Base-by-base conservation (phyloP, 2,329 filamentous ascomycete species). In the Ceratocystis albifundus region DNA sequence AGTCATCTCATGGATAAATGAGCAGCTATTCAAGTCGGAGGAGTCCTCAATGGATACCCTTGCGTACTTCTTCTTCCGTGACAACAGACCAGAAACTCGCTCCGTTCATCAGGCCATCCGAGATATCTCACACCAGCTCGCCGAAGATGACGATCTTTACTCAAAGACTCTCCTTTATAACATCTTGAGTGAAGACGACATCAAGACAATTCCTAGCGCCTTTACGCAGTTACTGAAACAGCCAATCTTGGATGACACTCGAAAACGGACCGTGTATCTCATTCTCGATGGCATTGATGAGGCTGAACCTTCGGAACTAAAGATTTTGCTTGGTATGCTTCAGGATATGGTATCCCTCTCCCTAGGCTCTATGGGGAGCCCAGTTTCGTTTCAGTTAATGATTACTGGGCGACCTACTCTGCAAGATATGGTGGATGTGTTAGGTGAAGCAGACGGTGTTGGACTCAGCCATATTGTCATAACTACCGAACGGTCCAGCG, bases 31-130 rank as follows among this genome's bases (percentile, higher is more conserved):
- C 0, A 75, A 74, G 8, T 55, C 73, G 1, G 67, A 67, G 20
- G 64, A 70, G 15, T 53, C 69, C 1, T 69, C 66, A 10, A 61
- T 41, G 15, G 62, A 70, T 53, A 71, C 74, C 10, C 70, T 76
- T n/a, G 79, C 73, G 0, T 81, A 79, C 70, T 80, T 80, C 65
- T 81, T 79, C 71, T 80, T 80, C 70, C 76, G 78, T 30, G 76
- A 79, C 64, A 78, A 78, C 67, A 77, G 78, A 65, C 77, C 78
- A 0, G 74, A 78, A 45, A 79, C 78, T 0, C 71, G 77, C 53
- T 79, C 77, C 3, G 74, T 80, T 6, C 73, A 77, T 8, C 77
- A 79, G 65, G 78, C 77, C 0, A 72, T 81, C 4, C 73, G 77
- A 0, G 77, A 80, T 45, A 69, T 80, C 10, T 78, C 79, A 0